These are phyloP conservation scores for Theileria sp. DNA, from an alignment of 169 alveolate genomes.

Conservation along the genomic window DNA sequence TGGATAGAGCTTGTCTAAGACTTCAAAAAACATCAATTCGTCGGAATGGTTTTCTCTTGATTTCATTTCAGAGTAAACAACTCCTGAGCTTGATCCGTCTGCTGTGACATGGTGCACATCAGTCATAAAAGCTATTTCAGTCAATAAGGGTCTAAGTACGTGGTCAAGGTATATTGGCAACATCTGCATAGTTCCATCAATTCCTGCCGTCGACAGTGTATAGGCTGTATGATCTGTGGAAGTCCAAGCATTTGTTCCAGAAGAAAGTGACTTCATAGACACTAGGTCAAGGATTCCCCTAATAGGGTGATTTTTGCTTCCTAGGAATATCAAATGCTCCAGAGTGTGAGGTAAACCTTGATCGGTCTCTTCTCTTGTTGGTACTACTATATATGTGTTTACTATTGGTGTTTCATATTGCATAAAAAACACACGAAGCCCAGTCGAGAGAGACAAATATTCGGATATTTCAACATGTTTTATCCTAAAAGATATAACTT, in stretches of 20 bases:
- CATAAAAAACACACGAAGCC: conserved; percentile 43
- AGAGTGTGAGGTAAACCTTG: conserved; percentile 87
- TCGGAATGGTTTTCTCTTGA: conserved; percentile 65
- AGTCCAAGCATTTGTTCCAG: conserved; percentile 89
- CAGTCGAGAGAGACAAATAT: conserved; percentile 38
- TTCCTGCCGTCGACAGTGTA: conserved; percentile 82
- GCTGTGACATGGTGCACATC: conserved; percentile 82
- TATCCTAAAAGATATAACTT: conserved; percentile 17
- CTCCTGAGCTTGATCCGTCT: conserved; percentile 75
- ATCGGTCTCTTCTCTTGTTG: conserved; percentile 80
- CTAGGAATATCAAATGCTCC: conserved; percentile 84
- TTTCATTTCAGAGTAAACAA: conserved; percentile 76
- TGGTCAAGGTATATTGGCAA: conserved; percentile 84
- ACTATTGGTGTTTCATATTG: conserved; percentile 67
- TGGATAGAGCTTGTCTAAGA: conserved; percentile 62
- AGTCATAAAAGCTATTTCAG: conserved; percentile 75
- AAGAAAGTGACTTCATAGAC: conserved; percentile 78
- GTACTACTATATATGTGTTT: conserved; percentile 63
- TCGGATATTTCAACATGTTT: conserved; percentile 50
- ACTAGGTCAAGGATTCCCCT: conserved; percentile 79
- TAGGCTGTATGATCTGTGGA: conserved; percentile 79
- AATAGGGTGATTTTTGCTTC: conserved; percentile 78
- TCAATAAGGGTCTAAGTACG: conserved; percentile 77
- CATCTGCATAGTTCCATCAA: conserved; percentile 80
- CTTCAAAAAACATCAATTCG: conserved; percentile 40